Evolutionary conservation across 1,284 basidiomycete genomes (phyloP).

Genomic region (Neonothopanus nambi): DNA sequence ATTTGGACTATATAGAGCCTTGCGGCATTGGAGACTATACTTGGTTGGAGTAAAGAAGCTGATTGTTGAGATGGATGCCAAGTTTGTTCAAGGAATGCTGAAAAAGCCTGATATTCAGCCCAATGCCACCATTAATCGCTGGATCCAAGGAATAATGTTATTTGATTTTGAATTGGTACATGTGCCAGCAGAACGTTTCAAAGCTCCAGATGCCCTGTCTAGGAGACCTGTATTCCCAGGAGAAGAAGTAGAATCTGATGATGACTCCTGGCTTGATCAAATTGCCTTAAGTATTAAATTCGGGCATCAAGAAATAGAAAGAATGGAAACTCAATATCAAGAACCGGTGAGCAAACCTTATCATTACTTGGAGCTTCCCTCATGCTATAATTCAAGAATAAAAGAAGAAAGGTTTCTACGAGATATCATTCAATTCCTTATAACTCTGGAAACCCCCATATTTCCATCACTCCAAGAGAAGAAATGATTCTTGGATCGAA

Average conservation of each 20-base stretch:
- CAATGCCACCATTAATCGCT: conserved; percentile 1
- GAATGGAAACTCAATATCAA: not conserved
- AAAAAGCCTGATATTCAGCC: conserved; percentile 4
- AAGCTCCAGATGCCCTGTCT: conserved; percentile 9
- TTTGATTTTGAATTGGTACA: conserved; percentile 8
- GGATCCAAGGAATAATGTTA: conserved; percentile 5
- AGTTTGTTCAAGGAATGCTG: not conserved
- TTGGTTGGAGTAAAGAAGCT: conserved; percentile 2
- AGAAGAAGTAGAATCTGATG: conserved; percentile 1
- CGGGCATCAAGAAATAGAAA: no score
- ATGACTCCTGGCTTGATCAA: conserved; percentile 5
- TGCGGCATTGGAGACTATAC: not conserved
- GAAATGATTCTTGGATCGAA: conserved; percentile 13
- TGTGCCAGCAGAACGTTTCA: not conserved
- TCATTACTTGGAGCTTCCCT: not conserved
- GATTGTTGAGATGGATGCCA: not conserved
- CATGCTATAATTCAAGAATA: not conserved
- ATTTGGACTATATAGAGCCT: conserved; percentile 3
- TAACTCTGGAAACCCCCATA: not conserved
- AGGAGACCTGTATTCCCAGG: not conserved
- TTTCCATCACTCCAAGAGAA: not conserved
- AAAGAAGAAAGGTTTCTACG: not conserved
- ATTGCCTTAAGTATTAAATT: not conserved
- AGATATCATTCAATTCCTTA: not conserved
- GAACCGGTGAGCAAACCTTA: not conserved